These are phyloP conservation scores for Sarocladium brachiariae DNA, from an alignment of 2,329 filamentous ascomycete species.

Conservation along the genomic window DNA sequence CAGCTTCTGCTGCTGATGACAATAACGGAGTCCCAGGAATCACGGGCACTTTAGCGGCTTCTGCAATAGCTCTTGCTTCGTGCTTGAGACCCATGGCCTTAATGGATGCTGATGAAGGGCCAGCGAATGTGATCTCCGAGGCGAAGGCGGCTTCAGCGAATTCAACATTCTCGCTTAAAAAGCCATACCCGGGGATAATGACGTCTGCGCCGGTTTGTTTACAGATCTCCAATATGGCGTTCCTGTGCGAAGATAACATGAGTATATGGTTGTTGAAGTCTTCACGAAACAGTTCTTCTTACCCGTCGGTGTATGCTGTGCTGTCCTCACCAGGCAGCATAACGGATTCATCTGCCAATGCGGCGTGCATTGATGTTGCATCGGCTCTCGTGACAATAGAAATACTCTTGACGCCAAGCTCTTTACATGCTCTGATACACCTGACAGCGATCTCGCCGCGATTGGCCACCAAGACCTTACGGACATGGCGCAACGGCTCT, in stretches of 20 bases:
- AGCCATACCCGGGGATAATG: conserved; percentile 60
- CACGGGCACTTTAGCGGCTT: conserved; percentile 34
- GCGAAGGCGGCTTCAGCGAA: conserved; percentile 47
- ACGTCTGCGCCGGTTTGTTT: conserved; percentile 40
- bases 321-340: conserved; percentile 35
- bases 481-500: background rate
- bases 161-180: conserved; percentile 53
- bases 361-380: conserved; percentile 46
- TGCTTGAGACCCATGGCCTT: conserved; percentile 54
- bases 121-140: conserved; percentile 50
- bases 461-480: conserved; percentile 46
- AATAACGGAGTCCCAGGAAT: conserved; percentile 28
- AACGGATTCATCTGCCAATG: conserved; percentile 44
- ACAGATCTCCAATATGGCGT: conserved; percentile 23
- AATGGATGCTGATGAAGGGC: conserved; percentile 47
- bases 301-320: conserved; percentile 26
- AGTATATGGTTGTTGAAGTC: background rate
- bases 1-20: conserved; percentile 39
- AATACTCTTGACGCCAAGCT: conserved; percentile 42
- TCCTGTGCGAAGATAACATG: background rate
- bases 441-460: conserved; percentile 52
- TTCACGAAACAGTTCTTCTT: too few relatives aligned
- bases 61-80: conserved; percentile 45
- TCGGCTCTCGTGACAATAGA: conserved; percentile 53
- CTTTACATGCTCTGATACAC: conserved; percentile 37